Evolutionary conservation across 2,329 filamentous ascomycete genomes (phyloP).

Genomic region (Aspergillus sp.): DNA sequence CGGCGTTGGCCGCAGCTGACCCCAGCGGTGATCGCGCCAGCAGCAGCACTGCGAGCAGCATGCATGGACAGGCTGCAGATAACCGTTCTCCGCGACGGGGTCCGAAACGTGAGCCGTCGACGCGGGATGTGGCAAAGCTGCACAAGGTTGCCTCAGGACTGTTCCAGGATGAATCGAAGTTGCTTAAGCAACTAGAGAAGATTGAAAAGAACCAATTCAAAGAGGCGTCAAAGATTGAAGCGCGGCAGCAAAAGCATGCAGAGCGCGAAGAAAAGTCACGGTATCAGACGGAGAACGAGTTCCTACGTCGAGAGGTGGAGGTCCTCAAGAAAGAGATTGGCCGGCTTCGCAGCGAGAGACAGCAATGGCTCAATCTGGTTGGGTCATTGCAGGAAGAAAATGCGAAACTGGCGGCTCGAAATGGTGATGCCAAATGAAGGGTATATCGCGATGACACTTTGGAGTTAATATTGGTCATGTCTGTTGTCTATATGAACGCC

Average conservation of each 20-base stretch:
- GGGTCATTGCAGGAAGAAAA: slow-evolving; percentile 58
- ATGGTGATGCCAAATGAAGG: not conserved
- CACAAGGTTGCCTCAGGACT: slow-evolving; percentile 31
- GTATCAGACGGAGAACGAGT: slow-evolving; percentile 43
- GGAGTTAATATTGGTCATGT: too few relatives aligned
- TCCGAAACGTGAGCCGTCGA: slow-evolving; percentile 9
- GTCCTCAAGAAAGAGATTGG: slow-evolving; percentile 49
- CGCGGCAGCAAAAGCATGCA: slow-evolving; percentile 34
- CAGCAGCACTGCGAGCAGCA: slow-evolving; percentile 14
- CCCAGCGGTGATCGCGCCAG: slow-evolving; percentile 16
- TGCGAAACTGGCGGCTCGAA: slow-evolving; percentile 40
- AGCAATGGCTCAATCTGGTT: slow-evolving; percentile 50
- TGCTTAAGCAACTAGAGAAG: slow-evolving; percentile 40
- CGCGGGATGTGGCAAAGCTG: slow-evolving; percentile 20
- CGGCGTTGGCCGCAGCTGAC: slow-evolving; percentile 13
- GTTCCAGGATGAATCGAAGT: slow-evolving; percentile 33
- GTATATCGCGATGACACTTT: too few relatives aligned
- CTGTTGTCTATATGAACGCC: too few relatives aligned
- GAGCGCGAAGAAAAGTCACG: slow-evolving; percentile 44
- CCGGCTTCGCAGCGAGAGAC: slow-evolving; percentile 48
- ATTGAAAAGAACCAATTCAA: slow-evolving; percentile 42
- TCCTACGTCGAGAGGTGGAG: slow-evolving; percentile 47
- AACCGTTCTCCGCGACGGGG: slow-evolving; percentile 10
- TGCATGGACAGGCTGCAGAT: slow-evolving; percentile 4
- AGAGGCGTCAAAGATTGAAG: slow-evolving; percentile 38